Percentiles rank a stretch among this genome's conserved stretches.
phyloP scores from a whole-genome alignment of 2,329 filamentous ascomycete genomes.

The Dothistroma pini region DNA sequence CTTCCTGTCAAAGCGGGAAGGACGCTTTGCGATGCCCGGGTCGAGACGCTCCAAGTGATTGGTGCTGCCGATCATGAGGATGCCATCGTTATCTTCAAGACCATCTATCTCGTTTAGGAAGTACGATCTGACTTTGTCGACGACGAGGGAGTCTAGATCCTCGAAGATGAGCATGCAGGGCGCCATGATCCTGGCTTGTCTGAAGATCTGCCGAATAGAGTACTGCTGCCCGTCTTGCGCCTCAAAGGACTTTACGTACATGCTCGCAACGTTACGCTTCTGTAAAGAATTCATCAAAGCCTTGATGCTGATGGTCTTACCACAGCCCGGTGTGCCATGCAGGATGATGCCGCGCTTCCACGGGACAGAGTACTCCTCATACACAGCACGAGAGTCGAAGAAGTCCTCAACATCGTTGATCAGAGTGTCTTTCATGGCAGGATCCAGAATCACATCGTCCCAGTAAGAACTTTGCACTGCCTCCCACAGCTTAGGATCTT shows the following conservation, averaged over 20 bases:
- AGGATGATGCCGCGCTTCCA: conserved; percentile 46
- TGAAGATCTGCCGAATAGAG: conserved; percentile 54
- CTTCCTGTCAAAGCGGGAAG: conserved; percentile 63
- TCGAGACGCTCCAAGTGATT: conserved; percentile 60
- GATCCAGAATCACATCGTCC: conserved; percentile 47
- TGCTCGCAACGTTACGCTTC: conserved; percentile 36
- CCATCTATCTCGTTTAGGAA: conserved; percentile 71
- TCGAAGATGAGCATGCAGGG: conserved; percentile 70
- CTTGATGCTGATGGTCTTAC: conserved; percentile 48
- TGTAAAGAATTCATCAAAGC: conserved; percentile 39
- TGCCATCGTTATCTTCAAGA: conserved; percentile 65
- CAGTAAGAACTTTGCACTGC: conserved; percentile 42
- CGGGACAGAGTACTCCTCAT: conserved; percentile 45
- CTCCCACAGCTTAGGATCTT: conserved; percentile 38
- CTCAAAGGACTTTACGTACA: conserved; percentile 44
- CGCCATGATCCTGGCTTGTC: conserved; percentile 57
- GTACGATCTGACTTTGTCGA: conserved; percentile 58
- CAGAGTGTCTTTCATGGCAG: conserved; percentile 42
- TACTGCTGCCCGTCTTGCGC: conserved; percentile 32
- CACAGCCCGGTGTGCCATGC: conserved; percentile 42
- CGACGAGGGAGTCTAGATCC: conserved; percentile 65
- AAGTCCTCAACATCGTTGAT: conserved; percentile 39
- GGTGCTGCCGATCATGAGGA: conserved; percentile 53
- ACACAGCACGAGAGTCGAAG: conserved; percentile 38
- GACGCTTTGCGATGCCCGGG: conserved; percentile 60